Base-by-base conservation (phyloP, 2,329 filamentous ascomycete species). In the Fusarium sp. region DNA sequence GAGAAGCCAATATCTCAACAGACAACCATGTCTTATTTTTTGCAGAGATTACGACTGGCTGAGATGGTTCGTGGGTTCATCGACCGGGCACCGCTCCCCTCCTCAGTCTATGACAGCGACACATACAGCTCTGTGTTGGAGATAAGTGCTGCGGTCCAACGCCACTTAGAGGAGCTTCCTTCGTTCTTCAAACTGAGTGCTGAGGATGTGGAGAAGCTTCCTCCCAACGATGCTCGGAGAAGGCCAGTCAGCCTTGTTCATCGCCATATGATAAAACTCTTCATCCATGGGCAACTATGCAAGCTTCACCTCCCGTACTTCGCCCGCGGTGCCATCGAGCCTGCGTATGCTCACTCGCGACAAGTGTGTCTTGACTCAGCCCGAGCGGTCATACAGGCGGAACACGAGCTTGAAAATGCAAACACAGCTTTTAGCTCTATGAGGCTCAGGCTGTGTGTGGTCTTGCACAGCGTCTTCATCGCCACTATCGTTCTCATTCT, bases 11-110 rank as follows among this genome's bases (percentile, higher is more conserved):
- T 69, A 1, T 65, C 69, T 10, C 63, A 74, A n/a, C 60, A 72
- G 1, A 80, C 78, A 0, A 69, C 67, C 19, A 70, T 77, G 49
- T 77, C 76, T 2, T 78, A 75, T 45, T 74, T 77, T 26, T 62
- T 80, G 10, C 74, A 78, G 38, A 74, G 78, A 13, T 70, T 76
- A 46, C 74, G 72, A 5, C 68, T 80, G 1, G 73, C 75, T 7
- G 77, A 80, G 35, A 60, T 78, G 19, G 72, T 71, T 49, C 77
- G 76, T 8, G 60, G 66, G 5, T 72, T 78, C 10, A 67, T 73
- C 10, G 78, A 80, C 39, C 65, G 69, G 12, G 68, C 68, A 12
- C 70, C 71, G 7, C 59, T 72, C 13, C 59, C 60, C 9, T 56
- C 65, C 1, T 63, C 70, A 7, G 68, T 58, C 11, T 57, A 65